Conservation (phyloP, 2,329 filamentous ascomycete species). For the Penicillium decumbens region DNA sequence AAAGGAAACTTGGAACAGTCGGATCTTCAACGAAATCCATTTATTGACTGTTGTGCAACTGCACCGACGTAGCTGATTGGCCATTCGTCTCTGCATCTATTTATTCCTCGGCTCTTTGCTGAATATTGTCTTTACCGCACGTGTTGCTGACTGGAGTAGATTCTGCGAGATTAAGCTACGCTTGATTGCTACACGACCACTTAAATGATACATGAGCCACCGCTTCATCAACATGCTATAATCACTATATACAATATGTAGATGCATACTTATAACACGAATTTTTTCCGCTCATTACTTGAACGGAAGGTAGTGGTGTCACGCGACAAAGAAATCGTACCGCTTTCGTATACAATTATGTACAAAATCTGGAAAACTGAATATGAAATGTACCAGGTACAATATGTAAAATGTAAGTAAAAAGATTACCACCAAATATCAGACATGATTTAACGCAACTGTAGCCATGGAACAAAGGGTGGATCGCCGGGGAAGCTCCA, state of each 20-base stretch:
- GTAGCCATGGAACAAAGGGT: slow-evolving; percentile 10
- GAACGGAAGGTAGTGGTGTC: not conserved
- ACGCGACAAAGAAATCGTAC: not conserved
- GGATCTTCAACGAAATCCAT: slow-evolving; percentile 9
- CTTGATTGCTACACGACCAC: slow-evolving; percentile 3
- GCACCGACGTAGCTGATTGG: not conserved
- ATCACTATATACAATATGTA: not conserved
- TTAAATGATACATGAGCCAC: not conserved
- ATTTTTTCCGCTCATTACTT: not conserved
- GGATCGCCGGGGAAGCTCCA: slow-evolving; percentile 7
- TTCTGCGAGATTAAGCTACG: slow-evolving; percentile 5
- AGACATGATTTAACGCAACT: slow-evolving; percentile 4
- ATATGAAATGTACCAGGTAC: not conserved
- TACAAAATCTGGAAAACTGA: not conserved
- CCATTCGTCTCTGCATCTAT: too few relatives aligned
- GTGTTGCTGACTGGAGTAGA: not conserved
- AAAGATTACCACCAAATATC: not conserved
- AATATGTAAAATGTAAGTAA: not conserved
- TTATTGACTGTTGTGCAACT: slow-evolving; percentile 12
- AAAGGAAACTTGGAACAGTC: slow-evolving; percentile 1
- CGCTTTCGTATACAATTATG: not conserved
- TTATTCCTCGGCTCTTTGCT: not conserved
- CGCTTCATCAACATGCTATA: not conserved
- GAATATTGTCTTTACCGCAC: not conserved
- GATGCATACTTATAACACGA: not conserved